Base-by-base conservation (phyloP, 2,329 filamentous ascomycete species). In the Hymenoscyphus repandus region DNA sequence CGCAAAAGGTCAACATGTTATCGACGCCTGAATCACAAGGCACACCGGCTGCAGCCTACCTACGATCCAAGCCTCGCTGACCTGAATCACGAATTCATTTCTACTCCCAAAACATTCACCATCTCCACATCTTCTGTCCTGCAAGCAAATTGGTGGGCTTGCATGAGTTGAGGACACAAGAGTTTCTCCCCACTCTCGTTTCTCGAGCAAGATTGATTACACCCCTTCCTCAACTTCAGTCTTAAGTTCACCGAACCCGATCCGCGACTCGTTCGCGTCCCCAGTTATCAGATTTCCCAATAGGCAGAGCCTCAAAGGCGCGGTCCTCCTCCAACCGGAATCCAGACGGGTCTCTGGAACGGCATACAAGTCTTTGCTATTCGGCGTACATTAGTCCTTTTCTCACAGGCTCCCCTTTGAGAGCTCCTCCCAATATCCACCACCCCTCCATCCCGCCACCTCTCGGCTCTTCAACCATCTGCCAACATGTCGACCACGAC, bases 401-500 rank as follows among this genome's bases (percentile, higher is more conserved):
- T 40, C 38, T 20, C 17, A 22, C 37, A 40, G 34, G 36, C 34
- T 36, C 36, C 34, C 34, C 20, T 36, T 31, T 20, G 32, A 40
- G 20, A 15, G 17, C 12, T 13, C 22, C 37, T 30, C 15, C 18
- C 17, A 18, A 22, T 30, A 41, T 32, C 49, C 36, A 27, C 37
- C 34, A 49, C 43, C 44, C 42, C 46, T 48, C 47, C 45, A 34
- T 27, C 31, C 45, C 38, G 20, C 41, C 5, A 40, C 32, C 33
- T n/a, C 36, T 18, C 33, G n/a, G 39, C 31, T 32, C 38, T 36
- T 18, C 22, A 30, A 42, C n/a, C 52, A 7, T 31, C 20, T 31
- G 7, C 18, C 44, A 39, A 38, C 11, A 57, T 49, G 31, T 57
- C 59, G 53, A 45, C 60, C 36, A 50, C 50, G 15, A 50, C 50